These are phyloP conservation scores for Earliella scabrosa DNA, from an alignment of 1,284 basidiomycete genomes.

Conservation along the genomic window DNA sequence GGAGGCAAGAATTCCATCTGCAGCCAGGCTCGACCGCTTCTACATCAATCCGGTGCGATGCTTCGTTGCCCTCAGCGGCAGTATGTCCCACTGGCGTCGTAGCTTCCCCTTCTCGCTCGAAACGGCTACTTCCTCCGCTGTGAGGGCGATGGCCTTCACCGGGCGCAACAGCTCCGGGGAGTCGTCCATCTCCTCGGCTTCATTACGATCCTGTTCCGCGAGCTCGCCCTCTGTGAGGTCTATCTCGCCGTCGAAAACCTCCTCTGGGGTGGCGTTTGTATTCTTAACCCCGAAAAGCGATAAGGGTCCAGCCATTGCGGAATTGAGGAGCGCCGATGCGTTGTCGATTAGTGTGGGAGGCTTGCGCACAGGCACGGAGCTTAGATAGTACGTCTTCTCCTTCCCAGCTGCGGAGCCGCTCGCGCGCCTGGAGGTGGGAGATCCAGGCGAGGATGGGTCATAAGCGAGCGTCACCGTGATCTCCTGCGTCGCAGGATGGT, in stretches of 20 bases:
- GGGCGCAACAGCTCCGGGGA: constrained; percentile 53
- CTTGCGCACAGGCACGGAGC: constrained; percentile 65
- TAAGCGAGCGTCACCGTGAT: constrained; percentile 62
- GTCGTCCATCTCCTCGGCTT: constrained; percentile 79
- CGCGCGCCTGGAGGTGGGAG: constrained; percentile 40
- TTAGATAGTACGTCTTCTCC: constrained; percentile 61
- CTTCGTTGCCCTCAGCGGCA: constrained; percentile 39
- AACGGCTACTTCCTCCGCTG: constrained; percentile 33
- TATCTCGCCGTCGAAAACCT: constrained; percentile 66
- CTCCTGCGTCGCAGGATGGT: constrained; percentile 54
- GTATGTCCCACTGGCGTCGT: constrained; percentile 44
- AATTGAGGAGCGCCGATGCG: constrained; percentile 64
- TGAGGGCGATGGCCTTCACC: constrained; percentile 45
- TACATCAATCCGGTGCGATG: constrained; percentile 29
- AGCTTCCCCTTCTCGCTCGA: constrained; percentile 36
- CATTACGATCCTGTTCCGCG: constrained; percentile 73
- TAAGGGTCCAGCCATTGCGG: constrained; percentile 54
- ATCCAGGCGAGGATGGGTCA: constrained; percentile 57
- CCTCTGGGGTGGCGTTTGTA: constrained; percentile 57
- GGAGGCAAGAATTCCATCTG: too few species aligned
- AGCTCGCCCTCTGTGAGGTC: constrained; percentile 78
- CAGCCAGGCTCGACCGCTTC: too few species aligned
- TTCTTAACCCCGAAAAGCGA: constrained; percentile 50
- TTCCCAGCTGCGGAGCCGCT: constrained; percentile 52
- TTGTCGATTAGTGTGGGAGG: constrained; percentile 71